Percentiles rank a stretch among this genome's conserved stretches.
Conservation (phyloP, 495 filamentous ascomycete genomes). For the Astrothelium macrocarpum region DNA sequence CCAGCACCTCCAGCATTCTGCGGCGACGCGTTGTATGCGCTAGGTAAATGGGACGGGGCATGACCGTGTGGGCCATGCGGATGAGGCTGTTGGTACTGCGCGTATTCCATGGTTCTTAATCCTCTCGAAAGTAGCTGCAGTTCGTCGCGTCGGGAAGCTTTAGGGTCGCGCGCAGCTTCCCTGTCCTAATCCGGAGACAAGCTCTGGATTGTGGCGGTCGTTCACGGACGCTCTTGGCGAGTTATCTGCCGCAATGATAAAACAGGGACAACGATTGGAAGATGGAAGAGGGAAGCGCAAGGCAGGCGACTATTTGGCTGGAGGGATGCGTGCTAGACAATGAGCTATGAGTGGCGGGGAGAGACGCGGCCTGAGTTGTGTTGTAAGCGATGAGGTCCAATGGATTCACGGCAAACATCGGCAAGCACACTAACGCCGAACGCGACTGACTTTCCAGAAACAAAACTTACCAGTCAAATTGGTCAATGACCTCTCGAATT, state of each 20-base stretch:
- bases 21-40: slow-evolving; percentile 4
- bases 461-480: not conserved
- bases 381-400: not conserved
- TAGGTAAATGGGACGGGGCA: not conserved
- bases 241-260: not conserved
- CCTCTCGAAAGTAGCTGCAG: not conserved
- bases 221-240: not conserved
- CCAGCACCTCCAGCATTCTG: not conserved
- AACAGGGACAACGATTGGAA: slow-evolving; percentile 1
- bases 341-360: slow-evolving; percentile 4
- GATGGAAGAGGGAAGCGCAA: slow-evolving; percentile 2
- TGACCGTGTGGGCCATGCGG: slow-evolving; percentile 1
- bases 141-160: not conserved
- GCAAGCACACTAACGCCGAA: not conserved
- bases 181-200: not conserved
- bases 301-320: not conserved
- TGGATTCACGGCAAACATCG: not conserved
- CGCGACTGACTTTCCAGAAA: not conserved
- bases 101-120: not conserved
- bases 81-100: slow-evolving; percentile 4
- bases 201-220: not conserved
- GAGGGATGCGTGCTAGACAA: not conserved
- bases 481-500: not conserved
- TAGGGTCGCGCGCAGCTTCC: not conserved
- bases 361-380: not conserved